Percentiles rank a stretch among this genome's conserved stretches.
Evolutionary conservation across 208 protist species (phyloP).

Genomic region (Herpetomonas tarakana): DNA sequence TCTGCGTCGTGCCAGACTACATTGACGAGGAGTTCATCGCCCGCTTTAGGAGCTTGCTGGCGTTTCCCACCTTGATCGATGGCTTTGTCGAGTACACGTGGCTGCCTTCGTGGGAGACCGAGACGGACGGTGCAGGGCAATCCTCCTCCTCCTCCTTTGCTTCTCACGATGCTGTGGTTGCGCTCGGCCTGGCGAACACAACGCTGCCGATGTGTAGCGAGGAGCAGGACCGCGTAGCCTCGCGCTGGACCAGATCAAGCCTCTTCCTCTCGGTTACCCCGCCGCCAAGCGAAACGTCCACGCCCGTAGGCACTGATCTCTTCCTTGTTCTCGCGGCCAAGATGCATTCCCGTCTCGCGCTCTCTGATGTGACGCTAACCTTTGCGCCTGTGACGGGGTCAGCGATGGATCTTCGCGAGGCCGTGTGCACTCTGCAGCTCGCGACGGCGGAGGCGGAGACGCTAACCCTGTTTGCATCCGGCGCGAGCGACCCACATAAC

Average conservation of each 20-base stretch:
- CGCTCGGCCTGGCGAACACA: neutral
- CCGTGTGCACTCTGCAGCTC: slow-evolving; percentile 22
- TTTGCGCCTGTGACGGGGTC: slow-evolving; percentile 13
- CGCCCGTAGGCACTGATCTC: slow-evolving; percentile 1
- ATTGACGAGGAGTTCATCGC: slow-evolving; percentile 27
- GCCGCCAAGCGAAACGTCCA: neutral
- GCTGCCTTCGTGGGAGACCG: neutral
- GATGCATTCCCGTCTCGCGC: slow-evolving; percentile 27
- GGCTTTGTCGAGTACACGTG: slow-evolving; percentile 18
- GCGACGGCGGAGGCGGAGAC: slow-evolving; percentile 17
- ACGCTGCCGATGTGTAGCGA: neutral
- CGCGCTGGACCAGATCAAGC: neutral
- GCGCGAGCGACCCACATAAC: slow-evolving; percentile 11
- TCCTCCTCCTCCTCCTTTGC: no score
- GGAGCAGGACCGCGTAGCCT: slow-evolving; percentile 7
- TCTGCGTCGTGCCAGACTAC: slow-evolving; percentile 27
- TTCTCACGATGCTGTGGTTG: neutral
- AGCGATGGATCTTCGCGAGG: slow-evolving; percentile 18
- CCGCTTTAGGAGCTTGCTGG: slow-evolving; percentile 10
- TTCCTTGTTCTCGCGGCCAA: slow-evolving; percentile 23
- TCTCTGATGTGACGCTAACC: slow-evolving; percentile 23
- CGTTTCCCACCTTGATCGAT: slow-evolving; percentile 9
- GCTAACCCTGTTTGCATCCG: slow-evolving; percentile 7
- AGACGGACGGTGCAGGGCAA: neutral
- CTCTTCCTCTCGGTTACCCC: slow-evolving; percentile 8